Conservation (phyloP, 768 basidiomycete genomes). For the Paxillus ammoniavirescens region DNA sequence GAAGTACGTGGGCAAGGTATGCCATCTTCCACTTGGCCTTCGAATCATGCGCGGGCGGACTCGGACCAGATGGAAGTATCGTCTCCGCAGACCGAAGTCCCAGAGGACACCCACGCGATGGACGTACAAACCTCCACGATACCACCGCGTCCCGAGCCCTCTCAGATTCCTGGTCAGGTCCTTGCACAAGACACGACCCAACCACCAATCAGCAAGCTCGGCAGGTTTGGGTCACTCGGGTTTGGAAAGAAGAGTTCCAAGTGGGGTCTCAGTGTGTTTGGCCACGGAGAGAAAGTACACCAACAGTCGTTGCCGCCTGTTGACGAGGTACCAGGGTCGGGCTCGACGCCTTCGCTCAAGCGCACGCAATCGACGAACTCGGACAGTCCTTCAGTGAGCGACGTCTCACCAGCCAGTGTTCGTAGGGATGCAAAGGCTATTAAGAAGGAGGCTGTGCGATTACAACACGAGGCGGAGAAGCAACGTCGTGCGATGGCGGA, state of each 20-base stretch:
- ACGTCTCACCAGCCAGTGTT: conserved; percentile 38
- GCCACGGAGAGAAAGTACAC: conserved; percentile 64
- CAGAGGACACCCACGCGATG: conserved; percentile 42
- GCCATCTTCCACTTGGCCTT: conserved; percentile 22
- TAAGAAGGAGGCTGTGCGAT: conserved; percentile 79
- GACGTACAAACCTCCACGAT: conserved; percentile 51
- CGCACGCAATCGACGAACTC: conserved; percentile 77
- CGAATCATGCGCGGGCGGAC: conserved; percentile 29
- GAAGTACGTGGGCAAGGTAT: conserved; percentile 25
- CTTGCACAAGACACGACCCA: conserved; percentile 39
- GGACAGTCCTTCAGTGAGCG: conserved; percentile 63
- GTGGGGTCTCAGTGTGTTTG: conserved; percentile 71
- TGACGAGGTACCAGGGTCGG: conserved; percentile 62
- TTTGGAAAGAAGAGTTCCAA: conserved; percentile 70
- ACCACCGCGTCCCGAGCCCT: conserved; percentile 39
- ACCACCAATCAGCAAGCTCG: conserved; percentile 48
- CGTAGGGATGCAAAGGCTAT: conserved; percentile 66
- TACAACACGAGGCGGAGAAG: conserved; percentile 79
- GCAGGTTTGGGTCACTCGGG: conserved; percentile 56
- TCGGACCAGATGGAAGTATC: conserved; percentile 58
- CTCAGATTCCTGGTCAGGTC: conserved; percentile 28
- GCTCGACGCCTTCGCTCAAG: conserved; percentile 66
- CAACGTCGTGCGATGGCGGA: conserved; percentile 76
- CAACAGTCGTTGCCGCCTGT: conserved; percentile 64
- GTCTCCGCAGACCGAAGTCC: conserved; percentile 44